These are phyloP conservation scores for Naegleria lovaniensis DNA, from an alignment of 208 protist genomes.

Conservation along the genomic window DNA sequence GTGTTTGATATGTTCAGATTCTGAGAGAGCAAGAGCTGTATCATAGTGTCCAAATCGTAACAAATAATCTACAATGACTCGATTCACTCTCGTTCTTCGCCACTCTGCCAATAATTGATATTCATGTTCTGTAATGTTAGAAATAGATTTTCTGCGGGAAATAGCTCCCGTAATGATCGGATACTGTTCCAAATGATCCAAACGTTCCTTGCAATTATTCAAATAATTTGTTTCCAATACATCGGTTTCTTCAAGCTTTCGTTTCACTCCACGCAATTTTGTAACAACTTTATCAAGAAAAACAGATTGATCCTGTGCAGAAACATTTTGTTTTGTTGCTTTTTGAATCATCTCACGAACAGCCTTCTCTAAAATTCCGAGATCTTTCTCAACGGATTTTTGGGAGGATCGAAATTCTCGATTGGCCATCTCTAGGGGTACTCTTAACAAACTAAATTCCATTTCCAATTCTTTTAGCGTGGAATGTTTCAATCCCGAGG, in stretches of 20 bases:
- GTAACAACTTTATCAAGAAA: constrained; percentile 38
- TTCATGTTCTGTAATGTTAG: neutral
- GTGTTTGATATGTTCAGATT: constrained; percentile 32
- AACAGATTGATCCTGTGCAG: constrained; percentile 20
- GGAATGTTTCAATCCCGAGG: neutral
- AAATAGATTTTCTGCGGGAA: neutral
- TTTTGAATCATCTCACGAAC: constrained; percentile 32
- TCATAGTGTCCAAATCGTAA: constrained; percentile 47
- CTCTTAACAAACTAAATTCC: neutral
- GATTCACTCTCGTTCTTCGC: constrained; percentile 32
- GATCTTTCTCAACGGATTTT: constrained; percentile 37
- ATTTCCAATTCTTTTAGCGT: neutral
- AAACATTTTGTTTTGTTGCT: constrained; percentile 37
- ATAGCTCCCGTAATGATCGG: neutral
- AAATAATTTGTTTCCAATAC: constrained; percentile 25
- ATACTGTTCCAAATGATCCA: constrained; percentile 31
- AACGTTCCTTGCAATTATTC: constrained; percentile 31
- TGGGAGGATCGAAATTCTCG: neutral
- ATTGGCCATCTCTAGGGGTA: neutral
- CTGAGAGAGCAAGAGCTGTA: constrained; percentile 39
- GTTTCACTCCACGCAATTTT: constrained; percentile 42
- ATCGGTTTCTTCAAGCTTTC: constrained; percentile 44
- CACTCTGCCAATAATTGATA: neutral
- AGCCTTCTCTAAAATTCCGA: constrained; percentile 15
- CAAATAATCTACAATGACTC: constrained; percentile 46